Percentiles rank a stretch among this genome's conserved stretches.
phyloP scores from a whole-genome alignment of 2,329 filamentous ascomycete species.

The Scedosporium dehoogii region DNA sequence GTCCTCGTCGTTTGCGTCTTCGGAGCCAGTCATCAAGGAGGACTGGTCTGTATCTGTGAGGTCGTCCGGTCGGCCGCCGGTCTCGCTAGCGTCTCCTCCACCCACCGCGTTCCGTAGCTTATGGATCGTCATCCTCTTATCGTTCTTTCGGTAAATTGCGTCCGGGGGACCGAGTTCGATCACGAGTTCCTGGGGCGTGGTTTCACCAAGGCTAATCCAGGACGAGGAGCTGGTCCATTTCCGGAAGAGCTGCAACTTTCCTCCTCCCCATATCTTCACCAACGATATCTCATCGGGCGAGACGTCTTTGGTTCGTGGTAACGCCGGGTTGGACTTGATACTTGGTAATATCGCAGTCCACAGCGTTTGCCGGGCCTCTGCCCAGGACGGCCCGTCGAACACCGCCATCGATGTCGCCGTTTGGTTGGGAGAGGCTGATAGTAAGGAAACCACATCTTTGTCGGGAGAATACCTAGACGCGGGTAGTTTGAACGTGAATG shows the following conservation, averaged over 20 bases:
- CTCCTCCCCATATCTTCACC: slow-evolving; percentile 67
- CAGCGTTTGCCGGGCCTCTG: slow-evolving; percentile 64
- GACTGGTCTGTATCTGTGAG: slow-evolving; percentile 66
- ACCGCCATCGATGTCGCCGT: slow-evolving; percentile 81
- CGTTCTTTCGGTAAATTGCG: slow-evolving; percentile 85
- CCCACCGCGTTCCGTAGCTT: slow-evolving; percentile 39
- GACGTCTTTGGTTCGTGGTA: slow-evolving; percentile 63
- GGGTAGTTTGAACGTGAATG: slow-evolving; percentile 79
- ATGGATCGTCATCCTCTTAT: slow-evolving; percentile 82
- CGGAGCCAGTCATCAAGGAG: slow-evolving; percentile 59
- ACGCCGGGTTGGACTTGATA: slow-evolving; percentile 59
- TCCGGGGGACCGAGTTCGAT: slow-evolving; percentile 88
- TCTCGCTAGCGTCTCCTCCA: slow-evolving; percentile 1
- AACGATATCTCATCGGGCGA: slow-evolving; percentile 84
- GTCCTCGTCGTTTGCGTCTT: slow-evolving; percentile 53
- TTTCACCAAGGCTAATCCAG: slow-evolving; percentile 70
- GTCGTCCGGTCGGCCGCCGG: slow-evolving; percentile 39
- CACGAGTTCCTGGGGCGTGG: slow-evolving; percentile 83
- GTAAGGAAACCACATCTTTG: slow-evolving; percentile 75
- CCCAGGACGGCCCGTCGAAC: slow-evolving; percentile 85
- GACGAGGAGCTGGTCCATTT: slow-evolving; percentile 57
- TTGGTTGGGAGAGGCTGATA: slow-evolving; percentile 68
- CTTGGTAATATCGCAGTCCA: slow-evolving; percentile 68
- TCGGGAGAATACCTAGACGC: slow-evolving; percentile 62
- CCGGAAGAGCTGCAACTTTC: slow-evolving; percentile 67